Evolutionary conservation across 768 basidiomycete species (phyloP), one percentile per base, ranked within the genome.

Genomic region (Lactifluus rugatus): DNA sequence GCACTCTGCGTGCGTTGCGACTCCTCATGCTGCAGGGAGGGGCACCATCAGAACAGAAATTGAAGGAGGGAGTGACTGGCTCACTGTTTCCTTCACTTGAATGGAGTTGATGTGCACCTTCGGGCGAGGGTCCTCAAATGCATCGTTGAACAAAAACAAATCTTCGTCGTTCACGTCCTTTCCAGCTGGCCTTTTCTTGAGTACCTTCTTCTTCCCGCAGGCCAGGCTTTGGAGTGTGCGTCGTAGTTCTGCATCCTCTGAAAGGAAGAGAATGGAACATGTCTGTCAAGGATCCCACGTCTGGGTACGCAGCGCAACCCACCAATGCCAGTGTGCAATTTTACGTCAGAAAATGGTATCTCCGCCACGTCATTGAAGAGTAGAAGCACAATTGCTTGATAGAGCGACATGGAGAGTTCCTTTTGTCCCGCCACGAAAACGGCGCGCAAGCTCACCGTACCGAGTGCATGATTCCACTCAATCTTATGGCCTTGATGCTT

Each of bases 101-200:
- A 99, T 95, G 21, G 93, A 89, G 67, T 93, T 95, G 73, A 98
- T 94, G 71, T 90, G 90, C 41, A 99, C 80, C 65, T 85, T 89
- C 37, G 82, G 72, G 42, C 81, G 78, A 7, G 85, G 77, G 65
- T 95, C 88, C 28, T 82, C 81, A 70, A 98, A 98, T 9, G 82
- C 82, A 31, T 78, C 73, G 69, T 97, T 96, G 75, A 87, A 93
- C 32, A 72, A 71, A 69, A 99, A 98, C 45, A 79, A 68, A 66
- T 98, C 96, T 1, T 69, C 73, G 34, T 85, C 81, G 28, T 82
- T 69, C 39, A 99, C 84, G 21, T 95, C 93, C 63, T 78, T 82
- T 6, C 92, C 89, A 0, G 70, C 68, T 0, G 95, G 93, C 8
- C 79, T 71, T 71, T 97, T 98, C 68, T 75, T 79, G 57, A 99